Evolutionary conservation across 2,329 filamentous ascomycete genomes (phyloP), one percentile per base, ranked within the genome.

Genomic region (Aureobasidium sp.): DNA sequence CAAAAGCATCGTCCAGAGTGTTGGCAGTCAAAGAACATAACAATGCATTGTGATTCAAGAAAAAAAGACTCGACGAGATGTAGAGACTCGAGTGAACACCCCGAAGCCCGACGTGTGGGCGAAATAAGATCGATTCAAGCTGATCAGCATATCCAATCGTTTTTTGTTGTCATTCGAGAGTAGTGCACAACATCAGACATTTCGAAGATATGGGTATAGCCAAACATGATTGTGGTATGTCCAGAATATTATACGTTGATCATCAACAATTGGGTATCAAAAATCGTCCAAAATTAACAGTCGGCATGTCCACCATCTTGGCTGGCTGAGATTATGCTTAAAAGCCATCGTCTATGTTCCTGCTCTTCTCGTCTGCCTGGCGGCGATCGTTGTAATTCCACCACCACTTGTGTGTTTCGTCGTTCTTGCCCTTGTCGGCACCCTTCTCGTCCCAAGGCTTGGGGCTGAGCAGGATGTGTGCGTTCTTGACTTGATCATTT

Each of bases 381-480:
- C 82, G 74, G 67, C 80, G 78, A 9, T 70, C 70, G 65, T 82
- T 81, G 38, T 77, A 68, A 42, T 73, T 71, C 75, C 79, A 81
- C 83, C 83, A 85, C 83, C 83, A 85, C 61, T 73, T 72, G 71
- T 83, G 75, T 37, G 75, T 77, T 64, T 78, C 77, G 61, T 83
- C 76, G 25, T 70, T 70, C 65, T 75, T 71, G 9, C 71, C 74
- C 57, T 67, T 71, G 60, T 74, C 66, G 47, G 69, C 70, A 15
- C 71, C 67, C 58, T 71, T 74, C 70, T 85, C 81, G 63, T 85
- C 81, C 83, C 83, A 86, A 3, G 83, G 83, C 72, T 86, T 86
- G 33, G 82, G 82, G 54, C 76, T 80, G 60, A 86, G 67, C 42
- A 86, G 80, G 66, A 83, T 85, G 69, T 86, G 83, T 11, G 85